These are phyloP conservation scores for Mariannaea elegans DNA, from an alignment of 2,329 filamentous ascomycete genomes.

Conservation along the genomic window DNA sequence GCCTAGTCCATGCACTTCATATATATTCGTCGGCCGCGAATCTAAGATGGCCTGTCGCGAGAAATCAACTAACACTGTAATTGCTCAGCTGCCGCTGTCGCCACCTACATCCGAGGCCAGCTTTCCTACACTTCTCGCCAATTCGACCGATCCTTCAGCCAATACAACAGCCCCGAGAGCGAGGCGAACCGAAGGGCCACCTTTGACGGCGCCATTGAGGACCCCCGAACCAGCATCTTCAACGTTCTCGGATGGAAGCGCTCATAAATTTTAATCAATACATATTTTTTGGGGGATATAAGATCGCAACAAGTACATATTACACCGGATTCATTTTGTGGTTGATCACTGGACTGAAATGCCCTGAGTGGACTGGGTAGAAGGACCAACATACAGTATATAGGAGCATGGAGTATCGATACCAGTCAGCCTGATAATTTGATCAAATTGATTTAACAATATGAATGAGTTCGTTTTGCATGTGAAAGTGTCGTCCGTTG, in stretches of 20 bases:
- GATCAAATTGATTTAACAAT: conserved; percentile 10
- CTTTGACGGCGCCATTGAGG: conserved; percentile 34
- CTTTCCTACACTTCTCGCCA: conserved; percentile 31
- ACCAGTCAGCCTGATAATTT: conserved; percentile 17
- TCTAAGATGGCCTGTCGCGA: not conserved
- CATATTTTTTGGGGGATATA: not conserved
- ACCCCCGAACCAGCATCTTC: conserved; percentile 36
- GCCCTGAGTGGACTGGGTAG: conserved; percentile 6
- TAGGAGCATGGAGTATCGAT: conserved; percentile 24
- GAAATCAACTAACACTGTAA: not conserved
- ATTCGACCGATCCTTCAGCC: conserved; percentile 37
- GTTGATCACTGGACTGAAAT: not conserved
- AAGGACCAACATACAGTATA: conserved; percentile 8
- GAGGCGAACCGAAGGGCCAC: conserved; percentile 31
- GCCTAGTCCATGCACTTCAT: not conserved
- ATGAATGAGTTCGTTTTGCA: not conserved
- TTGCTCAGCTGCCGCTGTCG: conserved; percentile 21
- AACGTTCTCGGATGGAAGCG: conserved; percentile 37
- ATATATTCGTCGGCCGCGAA: not conserved
- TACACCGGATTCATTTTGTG: conserved; percentile 6
- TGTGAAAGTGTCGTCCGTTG: not conserved
- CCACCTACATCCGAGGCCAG: conserved; percentile 29
- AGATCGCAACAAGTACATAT: not conserved
- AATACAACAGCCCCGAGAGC: conserved; percentile 37
- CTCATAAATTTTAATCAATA: not conserved